These are phyloP conservation scores for Aaosphaeria pasadenensis DNA, from an alignment of 2,329 filamentous ascomycete species.

Conservation along the genomic window DNA sequence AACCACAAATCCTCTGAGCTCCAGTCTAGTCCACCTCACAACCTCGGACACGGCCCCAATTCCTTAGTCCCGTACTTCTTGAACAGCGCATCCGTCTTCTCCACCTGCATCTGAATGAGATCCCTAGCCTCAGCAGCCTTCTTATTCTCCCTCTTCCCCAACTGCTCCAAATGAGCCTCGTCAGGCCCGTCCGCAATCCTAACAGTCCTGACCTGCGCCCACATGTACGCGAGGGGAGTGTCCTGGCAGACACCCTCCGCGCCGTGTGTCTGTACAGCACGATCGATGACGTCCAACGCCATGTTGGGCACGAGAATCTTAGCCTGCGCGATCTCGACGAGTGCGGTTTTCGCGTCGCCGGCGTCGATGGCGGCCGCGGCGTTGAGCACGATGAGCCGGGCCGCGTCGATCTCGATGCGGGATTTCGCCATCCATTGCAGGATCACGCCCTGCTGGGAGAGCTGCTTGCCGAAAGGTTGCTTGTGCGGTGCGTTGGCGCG, in stretches of 20 bases:
- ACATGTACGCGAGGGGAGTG: constrained; percentile 75
- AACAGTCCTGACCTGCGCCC: constrained; percentile 74
- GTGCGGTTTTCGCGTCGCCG: constrained; percentile 76
- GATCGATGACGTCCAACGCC: constrained; percentile 81
- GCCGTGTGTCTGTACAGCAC: constrained; percentile 85
- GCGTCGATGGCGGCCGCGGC: constrained; percentile 90
- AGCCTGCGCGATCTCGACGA: constrained; percentile 88
- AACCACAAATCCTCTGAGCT: constrained; percentile 37
- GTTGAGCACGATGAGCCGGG: constrained; percentile 83
- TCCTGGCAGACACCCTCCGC: constrained; percentile 88
- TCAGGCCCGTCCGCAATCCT: constrained; percentile 88
- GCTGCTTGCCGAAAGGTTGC: constrained; percentile 81
- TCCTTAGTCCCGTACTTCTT: constrained; percentile 47
- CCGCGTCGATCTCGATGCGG: constrained; percentile 86
- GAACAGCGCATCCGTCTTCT: constrained; percentile 62
- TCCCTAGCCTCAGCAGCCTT: constrained; percentile 57
- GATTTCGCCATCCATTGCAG: constrained; percentile 89
- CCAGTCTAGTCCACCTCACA: constrained; percentile 25
- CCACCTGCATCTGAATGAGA: constrained; percentile 60
- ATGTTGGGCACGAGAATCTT: constrained; percentile 84
- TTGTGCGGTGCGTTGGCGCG: constrained; percentile 88
- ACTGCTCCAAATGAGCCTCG: constrained; percentile 73
- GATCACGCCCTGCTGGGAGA: constrained; percentile 85
- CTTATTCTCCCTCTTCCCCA: constrained; percentile 74
- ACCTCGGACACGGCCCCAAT: constrained; percentile 8